Conservation (phyloP, 208 protist genomes). For the Wallacemonas sp. region DNA sequence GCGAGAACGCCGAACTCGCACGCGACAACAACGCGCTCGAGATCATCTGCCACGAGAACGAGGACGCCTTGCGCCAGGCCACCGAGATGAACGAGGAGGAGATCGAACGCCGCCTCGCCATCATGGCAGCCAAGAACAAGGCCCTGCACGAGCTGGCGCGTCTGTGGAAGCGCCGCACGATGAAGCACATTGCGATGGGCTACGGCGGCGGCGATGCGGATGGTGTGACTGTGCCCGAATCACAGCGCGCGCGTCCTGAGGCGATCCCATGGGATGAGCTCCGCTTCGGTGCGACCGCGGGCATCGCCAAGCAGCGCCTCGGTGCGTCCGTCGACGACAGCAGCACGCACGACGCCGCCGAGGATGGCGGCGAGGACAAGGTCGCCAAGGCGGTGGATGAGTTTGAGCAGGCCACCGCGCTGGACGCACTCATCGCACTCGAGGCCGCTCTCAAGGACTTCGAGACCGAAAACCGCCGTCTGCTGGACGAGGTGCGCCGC, state of each 20-base stretch:
- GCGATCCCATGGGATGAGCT: conserved; percentile 52
- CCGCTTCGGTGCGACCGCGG: conserved; percentile 42
- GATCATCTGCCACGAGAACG: conserved; percentile 35
- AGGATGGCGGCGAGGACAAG: conserved; percentile 9
- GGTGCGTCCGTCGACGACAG: not conserved
- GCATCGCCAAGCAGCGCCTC: conserved; percentile 41
- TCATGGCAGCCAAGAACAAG: conserved; percentile 39
- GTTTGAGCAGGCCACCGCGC: conserved; percentile 59
- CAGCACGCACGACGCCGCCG: not conserved
- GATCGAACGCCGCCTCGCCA: conserved; percentile 31
- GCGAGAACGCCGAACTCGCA: conserved; percentile 38
- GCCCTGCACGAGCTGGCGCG: conserved; percentile 41
- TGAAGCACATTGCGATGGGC: conserved; percentile 63
- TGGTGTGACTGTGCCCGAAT: too few species aligned
- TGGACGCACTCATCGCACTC: conserved; percentile 53
- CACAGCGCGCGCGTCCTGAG: conserved; percentile 17
- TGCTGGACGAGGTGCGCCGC: conserved; percentile 40
- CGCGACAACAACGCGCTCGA: conserved; percentile 52
- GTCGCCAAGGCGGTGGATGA: conserved; percentile 34
- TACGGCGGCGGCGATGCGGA: conserved; percentile 37
- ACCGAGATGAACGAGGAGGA: conserved; percentile 53
- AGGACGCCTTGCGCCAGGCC: conserved; percentile 55
- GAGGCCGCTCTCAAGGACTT: conserved; percentile 53
- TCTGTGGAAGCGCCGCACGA: conserved; percentile 76
- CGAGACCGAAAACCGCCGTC: conserved; percentile 60